phyloP scores from a whole-genome alignment of 1,284 basidiomycete species.

The Heterobasidion parviporum region DNA sequence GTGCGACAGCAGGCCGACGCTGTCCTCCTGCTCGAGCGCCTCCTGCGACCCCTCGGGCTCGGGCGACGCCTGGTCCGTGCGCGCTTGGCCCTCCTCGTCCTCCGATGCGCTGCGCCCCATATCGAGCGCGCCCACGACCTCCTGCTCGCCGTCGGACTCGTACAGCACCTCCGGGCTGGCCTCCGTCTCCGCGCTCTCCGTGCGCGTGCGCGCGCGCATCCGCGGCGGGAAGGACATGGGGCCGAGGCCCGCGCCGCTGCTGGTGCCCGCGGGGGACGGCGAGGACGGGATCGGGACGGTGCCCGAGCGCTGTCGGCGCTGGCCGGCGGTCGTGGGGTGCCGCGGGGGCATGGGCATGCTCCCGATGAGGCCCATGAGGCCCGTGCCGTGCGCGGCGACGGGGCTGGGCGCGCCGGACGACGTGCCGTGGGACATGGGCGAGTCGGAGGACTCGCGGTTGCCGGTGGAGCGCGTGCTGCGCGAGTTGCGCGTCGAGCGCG shows the following conservation, averaged over 20 bases:
- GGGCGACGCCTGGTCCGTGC: conserved; percentile 20
- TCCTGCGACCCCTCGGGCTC: conserved; percentile 47
- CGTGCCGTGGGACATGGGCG: conserved; percentile 23
- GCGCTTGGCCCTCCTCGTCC: conserved; percentile 9
- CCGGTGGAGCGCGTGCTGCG: conserved; percentile 47
- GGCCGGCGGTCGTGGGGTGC: conserved; percentile 34
- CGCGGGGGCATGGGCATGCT: conserved; percentile 67
- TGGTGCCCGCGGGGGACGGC: conserved; percentile 27
- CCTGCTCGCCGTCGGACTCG: conserved; percentile 31
- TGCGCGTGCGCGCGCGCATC: conserved; percentile 29
- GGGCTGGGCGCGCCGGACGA: conserved; percentile 24
- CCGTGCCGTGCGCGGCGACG: conserved; percentile 9
- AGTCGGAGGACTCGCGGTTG: conserved; percentile 49
- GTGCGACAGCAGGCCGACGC: conserved; percentile 51
- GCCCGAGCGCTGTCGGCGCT: conserved; percentile 36
- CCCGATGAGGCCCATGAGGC: conserved; percentile 11
- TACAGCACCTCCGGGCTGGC: conserved; percentile 23
- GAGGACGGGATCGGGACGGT: conserved; percentile 42
- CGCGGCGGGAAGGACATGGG: conserved; percentile 38
- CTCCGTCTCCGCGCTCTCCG: conserved; percentile 34
- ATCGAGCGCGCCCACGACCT: conserved; percentile 10
- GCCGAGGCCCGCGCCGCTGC: conserved; percentile 29
- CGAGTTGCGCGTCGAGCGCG: conserved; percentile 34
- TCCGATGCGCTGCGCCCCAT: conserved; percentile 8
- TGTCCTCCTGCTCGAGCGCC: conserved; percentile 61